Evolutionary conservation across 331 rosid species (phyloP), one percentile per base, ranked within the genome.

Genomic region (Telfairia occidentalis): DNA sequence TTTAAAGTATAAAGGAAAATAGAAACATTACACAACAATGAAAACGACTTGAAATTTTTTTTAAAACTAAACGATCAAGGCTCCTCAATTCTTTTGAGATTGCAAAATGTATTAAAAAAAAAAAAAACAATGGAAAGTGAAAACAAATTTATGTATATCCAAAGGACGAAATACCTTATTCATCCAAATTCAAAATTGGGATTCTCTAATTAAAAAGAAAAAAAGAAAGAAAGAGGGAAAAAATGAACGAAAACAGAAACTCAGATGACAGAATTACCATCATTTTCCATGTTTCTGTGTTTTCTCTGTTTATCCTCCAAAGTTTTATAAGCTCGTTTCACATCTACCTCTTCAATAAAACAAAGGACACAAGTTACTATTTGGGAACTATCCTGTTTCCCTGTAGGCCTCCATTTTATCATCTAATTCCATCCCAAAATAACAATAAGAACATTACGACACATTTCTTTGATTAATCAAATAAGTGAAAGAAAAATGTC

Each of bases 281-380:
- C 77, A 61, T 66, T 78, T 60, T 69, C 82, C 60, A 77, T 54
- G 45, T 35, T 59, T 30, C 83, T 77, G 43, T 54, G 78, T 66
- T 48, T 77, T 76, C 83, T 32, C 77, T 77, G 77, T 26, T 53
- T 64, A 59, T 60, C 64, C 49, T 71, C 76, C 24, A 65, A 23
- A 1, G 29, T 54, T 54, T 77, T 16, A 30, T 54, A 35, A 79
- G 67, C 30, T 16, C 48, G 63, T 30, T 52, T 43, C 60, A 23
- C 61, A 26, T 74, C 81, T 71, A 83, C 80, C 49, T 46, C 81
- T 85, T 66, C 76, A 40, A 77, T 15, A 69, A 40, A 60, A 77
- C 74, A 79, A 75, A 32, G 26, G 77, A 30, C 49, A 29, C 59
- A 16, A 48, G 32, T 32, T 24, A 77, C 71, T 6, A 10, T 5